These are phyloP conservation scores for Dipodascopsis uninucleata DNA, from an alignment of 805 yeast species.

Conservation along the genomic window DNA sequence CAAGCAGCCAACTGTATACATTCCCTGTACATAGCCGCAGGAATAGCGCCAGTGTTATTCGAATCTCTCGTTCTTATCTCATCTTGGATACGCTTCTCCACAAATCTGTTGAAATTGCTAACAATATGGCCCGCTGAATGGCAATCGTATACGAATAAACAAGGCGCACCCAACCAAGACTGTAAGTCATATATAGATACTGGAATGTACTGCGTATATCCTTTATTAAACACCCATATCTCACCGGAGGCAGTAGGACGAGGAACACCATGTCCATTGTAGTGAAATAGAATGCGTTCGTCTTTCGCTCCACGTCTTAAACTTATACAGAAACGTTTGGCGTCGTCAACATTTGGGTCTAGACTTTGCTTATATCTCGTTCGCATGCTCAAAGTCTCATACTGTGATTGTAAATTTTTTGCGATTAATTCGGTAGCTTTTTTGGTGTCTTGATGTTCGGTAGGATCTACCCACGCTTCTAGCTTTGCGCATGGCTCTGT, in stretches of 20 bases:
- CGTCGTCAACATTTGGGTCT: conserved; percentile 95
- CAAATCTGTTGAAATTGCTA: conserved; percentile 81
- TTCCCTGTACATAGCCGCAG: conserved; percentile 66
- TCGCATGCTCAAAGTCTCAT: conserved; percentile 80
- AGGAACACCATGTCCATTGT: conserved; percentile 98
- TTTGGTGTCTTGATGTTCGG: conserved; percentile 73
- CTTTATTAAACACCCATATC: conserved; percentile 96
- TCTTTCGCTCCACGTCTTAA: conserved; percentile 87
- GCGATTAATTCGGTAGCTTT: conserved; percentile 91
- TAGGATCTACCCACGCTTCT: conserved; percentile 93
- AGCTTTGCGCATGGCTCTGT: conserved; percentile 88
- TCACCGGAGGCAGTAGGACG: conserved; percentile 95
- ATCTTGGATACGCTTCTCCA: conserved; percentile 82
- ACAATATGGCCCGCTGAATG: conserved; percentile 92
- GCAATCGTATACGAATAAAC: conserved; percentile 91
- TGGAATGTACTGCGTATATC: conserved; percentile 96
- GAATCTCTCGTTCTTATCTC: conserved; percentile 40
- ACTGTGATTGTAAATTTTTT: conserved; percentile 78
- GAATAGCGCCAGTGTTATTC: conserved; percentile 49
- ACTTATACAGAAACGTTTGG: conserved; percentile 84
- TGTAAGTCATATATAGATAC: conserved; percentile 92
- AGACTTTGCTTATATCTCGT: conserved; percentile 86
- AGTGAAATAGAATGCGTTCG: conserved; percentile 88
- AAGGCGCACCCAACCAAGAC: conserved; percentile 97
- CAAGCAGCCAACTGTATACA: conserved; percentile 95